A percentile compares a stretch with the other conserved stretches of the same genome.
phyloP scores from a whole-genome alignment of 2,329 filamentous ascomycete species.

The Kalaharituber pfeilii region DNA sequence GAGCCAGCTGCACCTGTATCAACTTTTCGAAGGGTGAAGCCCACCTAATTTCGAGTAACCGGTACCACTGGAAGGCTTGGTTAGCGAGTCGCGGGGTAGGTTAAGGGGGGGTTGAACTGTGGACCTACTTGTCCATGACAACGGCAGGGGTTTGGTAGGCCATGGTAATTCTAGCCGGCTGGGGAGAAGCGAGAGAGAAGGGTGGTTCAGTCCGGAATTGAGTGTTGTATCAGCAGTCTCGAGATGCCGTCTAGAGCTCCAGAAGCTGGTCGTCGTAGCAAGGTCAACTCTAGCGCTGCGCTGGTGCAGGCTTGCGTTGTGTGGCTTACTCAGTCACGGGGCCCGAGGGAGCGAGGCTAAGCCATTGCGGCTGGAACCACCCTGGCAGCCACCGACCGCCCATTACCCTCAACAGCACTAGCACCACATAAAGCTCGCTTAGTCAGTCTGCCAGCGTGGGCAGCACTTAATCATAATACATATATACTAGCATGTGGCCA shows the following conservation, averaged over 20 bases:
- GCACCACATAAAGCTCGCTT: too few species aligned
- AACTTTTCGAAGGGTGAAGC: conserved; percentile 22
- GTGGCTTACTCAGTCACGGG: background rate
- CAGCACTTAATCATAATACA: too few species aligned
- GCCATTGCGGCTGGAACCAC: background rate
- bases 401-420: too few species aligned
- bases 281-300: too few species aligned
- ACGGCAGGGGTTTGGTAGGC: conserved; percentile 98
- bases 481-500: too few species aligned
- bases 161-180: conserved; percentile 39
- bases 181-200: background rate
- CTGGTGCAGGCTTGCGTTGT: background rate
- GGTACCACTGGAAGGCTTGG: conserved; percentile 56
- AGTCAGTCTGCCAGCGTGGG: too few species aligned
- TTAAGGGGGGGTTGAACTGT: conserved; percentile 23
- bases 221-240: background rate
- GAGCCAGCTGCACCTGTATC: background rate
- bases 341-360: background rate
- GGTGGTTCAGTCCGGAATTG: too few species aligned
- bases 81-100: conserved; percentile 3
- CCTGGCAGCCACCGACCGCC: too few species aligned
- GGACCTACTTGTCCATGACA: conserved; percentile 99
- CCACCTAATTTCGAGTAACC: conserved; percentile 97
- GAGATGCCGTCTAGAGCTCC: background rate
- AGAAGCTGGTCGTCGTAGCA: background rate